Evolutionary conservation across 2,329 filamentous ascomycete species (phyloP), one percentile per base, ranked within the genome.

Genomic region (Biscogniauxia marginata): DNA sequence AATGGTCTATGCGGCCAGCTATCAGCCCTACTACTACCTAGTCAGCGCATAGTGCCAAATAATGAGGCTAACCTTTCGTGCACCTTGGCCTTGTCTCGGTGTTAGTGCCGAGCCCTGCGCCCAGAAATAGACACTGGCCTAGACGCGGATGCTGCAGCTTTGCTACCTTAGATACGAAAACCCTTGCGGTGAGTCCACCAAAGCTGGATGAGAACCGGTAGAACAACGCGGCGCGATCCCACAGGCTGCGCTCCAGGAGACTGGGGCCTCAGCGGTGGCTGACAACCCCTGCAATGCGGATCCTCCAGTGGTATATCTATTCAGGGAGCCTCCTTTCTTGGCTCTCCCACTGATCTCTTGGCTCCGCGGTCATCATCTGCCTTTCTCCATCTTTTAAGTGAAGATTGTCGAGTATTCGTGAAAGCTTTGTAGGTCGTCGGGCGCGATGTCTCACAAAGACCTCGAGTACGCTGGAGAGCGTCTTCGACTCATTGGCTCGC

Each of bases 391-490:
- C 30, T 39, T 39, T 39, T 39, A 2, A 39, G 13, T 16, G 30
- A 39, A 11, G 5, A 16, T 39, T 39, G 30, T 16, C 30, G n/a
- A 39, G 30, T 39, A 39, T 39, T 39, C 30, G 30, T 39, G 13
- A 39, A 16, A 11, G 13, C 30, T 9, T 16, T 39, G 30, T 11
- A 16, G 30, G 13, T 39, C 11, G 30, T 39, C 13, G 30, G 9
- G 5, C 30, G 30, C 30, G 30, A 39, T 39, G 30, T 39, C 30
- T 39, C 30, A 57, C 13, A 49, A 52, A 34, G 59, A 66, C 46
- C 61, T 65, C 39, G 64, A 66, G 57, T 67, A 66, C 46, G 60
- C 64, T 24, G 54, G 59, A 44, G 57, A 46, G 9, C 65, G 65
- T 30, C 48, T 67, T 30, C 61, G 59, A 52, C 46, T 65, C n/a